Conservation (phyloP, 345 rosid species). For the Sonneratia alba region DNA sequence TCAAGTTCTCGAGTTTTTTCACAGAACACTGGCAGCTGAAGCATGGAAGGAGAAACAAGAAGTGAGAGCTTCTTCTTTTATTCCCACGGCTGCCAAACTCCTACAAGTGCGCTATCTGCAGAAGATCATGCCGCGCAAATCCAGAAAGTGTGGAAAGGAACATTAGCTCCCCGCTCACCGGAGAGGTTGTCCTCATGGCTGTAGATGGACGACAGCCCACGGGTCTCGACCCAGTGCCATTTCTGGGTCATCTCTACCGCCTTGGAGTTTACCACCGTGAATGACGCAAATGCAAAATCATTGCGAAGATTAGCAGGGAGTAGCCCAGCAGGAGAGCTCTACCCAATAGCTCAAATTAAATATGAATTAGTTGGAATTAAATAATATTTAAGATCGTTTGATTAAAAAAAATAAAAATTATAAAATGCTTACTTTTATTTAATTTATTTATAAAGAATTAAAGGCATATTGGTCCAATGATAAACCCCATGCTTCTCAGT, state of each 20-base stretch:
- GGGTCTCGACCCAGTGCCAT: constrained; percentile 76
- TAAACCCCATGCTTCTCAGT: too few relatives aligned
- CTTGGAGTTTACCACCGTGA: constrained; percentile 56
- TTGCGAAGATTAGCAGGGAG: too few relatives aligned
- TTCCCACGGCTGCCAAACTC: background rate
- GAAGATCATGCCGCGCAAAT: background rate
- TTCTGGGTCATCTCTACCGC: constrained; percentile 69
- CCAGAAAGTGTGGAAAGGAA: background rate
- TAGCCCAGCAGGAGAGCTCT: too few relatives aligned
- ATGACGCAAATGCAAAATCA: too few relatives aligned
- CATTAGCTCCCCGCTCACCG: constrained; percentile 21
- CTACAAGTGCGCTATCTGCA: background rate
- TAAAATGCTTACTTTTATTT: too few relatives aligned
- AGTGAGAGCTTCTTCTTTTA: background rate
- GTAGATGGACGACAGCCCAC: constrained; percentile 58
- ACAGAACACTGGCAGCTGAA: background rate
- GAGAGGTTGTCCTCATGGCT: constrained; percentile 49
- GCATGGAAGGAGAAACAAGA: background rate
- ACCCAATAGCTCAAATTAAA: too few relatives aligned
- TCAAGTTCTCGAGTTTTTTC: background rate
- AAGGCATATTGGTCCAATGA: too few relatives aligned
- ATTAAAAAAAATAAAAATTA: too few relatives aligned
- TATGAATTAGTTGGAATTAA: too few relatives aligned
- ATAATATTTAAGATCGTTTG: too few relatives aligned
- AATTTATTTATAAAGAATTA: too few relatives aligned